phyloP scores from a whole-genome alignment of 2,329 filamentous ascomycete species.

The Penicillium sp. region DNA sequence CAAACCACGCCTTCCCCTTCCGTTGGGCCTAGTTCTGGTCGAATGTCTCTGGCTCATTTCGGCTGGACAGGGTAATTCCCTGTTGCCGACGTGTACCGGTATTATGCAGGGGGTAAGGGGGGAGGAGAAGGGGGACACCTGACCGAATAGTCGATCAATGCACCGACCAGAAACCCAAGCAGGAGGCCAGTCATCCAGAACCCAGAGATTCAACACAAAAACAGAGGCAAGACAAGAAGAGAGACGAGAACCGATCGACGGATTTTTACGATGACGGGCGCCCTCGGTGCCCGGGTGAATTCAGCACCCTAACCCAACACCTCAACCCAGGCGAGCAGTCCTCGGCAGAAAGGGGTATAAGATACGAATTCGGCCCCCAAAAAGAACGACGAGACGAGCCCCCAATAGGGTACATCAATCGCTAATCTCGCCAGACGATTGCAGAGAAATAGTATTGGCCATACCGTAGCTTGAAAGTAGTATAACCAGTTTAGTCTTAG shows the following conservation, averaged over 20 bases:
- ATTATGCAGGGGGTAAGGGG: background rate
- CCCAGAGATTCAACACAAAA: background rate
- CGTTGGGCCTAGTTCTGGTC: background rate
- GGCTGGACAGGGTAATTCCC: background rate
- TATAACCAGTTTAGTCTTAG: too few species aligned
- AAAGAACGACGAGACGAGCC: too few species aligned
- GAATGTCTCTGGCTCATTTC: background rate
- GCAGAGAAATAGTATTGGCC: too few species aligned
- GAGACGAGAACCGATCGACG: background rate
- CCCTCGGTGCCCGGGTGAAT: background rate
- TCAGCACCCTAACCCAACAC: background rate
- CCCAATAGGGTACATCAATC: too few species aligned
- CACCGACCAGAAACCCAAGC: background rate
- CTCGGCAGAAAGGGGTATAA: background rate
- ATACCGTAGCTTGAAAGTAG: too few species aligned
- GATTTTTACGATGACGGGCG: background rate
- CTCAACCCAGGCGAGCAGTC: too few species aligned
- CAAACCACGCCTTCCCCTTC: constrained; percentile 4
- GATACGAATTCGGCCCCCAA: too few species aligned
- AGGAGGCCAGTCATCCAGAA: background rate
- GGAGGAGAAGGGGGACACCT: too few species aligned
- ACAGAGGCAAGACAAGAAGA: background rate
- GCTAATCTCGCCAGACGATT: too few species aligned
- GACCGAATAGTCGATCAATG: background rate
- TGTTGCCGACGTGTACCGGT: background rate